Evolutionary conservation across 1,284 basidiomycete species (phyloP), one percentile per base, ranked within the genome.

Genomic region (Malassezia equina): DNA sequence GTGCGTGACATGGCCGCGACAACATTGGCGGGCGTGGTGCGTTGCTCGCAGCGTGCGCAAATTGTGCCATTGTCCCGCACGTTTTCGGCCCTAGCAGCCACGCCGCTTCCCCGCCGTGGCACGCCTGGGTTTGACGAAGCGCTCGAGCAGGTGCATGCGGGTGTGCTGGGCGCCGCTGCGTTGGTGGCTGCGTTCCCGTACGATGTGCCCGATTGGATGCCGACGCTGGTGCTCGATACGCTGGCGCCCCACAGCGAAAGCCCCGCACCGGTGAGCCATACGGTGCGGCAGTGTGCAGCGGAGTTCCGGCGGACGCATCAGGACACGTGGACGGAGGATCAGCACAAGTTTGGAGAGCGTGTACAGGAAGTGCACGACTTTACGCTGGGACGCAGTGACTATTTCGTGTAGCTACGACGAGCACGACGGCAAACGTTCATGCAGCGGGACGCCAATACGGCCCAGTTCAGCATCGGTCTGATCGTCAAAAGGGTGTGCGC

Each of bases 321-420:
- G 52, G 88, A 90, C 73, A 90, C 86, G 47, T 90, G 88, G 88
- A 84, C 86, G 62, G 87, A 86, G 66, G 91, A 96, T 75, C 86
- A 91, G 75, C 80, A 83, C 60, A 81, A 82, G 57, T 96, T 98
- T 76, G 87, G 91, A 73, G 90, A 71, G 4, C 64, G 66, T 13
- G 50, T 73, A 4, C 48, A 61, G 17, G 71, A 73, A 45, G 61
- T 73, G 12, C 61, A 66, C 25, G 69, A 71, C 33, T 73, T 69
- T 46, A 68, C 65, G 0, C 51, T 68, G n/a, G 71, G 71, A 8
- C 55, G 69, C 25, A 62, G 60, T 19, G 69, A 71, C 44, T 73
- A 73, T 55, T 73, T 70, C 55, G 71, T 65, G 15, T 73, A 58
- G 49, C n/a, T 47, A 71, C 2, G 66, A 68, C 12, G 69, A 71